Conservation (phyloP, 2,329 filamentous ascomycete genomes). For the Talaromyces marneffei region DNA sequence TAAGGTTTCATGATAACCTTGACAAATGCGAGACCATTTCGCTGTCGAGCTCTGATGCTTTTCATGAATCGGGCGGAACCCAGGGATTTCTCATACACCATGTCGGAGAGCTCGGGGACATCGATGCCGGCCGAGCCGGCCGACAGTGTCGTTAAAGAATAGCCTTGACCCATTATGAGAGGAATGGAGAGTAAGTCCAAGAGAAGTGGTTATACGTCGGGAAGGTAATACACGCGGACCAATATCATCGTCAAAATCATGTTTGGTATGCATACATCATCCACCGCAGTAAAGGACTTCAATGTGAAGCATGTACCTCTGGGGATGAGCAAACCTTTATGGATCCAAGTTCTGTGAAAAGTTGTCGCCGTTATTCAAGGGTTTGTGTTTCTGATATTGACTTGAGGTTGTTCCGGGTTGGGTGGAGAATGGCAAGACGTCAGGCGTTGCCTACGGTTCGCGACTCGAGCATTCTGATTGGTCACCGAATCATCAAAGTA, state of each 20-base stretch:
- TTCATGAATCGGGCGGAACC: conserved; percentile 95
- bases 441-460: not conserved
- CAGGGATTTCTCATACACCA: conserved; percentile 87
- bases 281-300: no score
- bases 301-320: not conserved
- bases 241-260: not conserved
- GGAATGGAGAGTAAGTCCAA: not conserved
- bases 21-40: conserved; percentile 84
- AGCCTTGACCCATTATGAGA: conserved; percentile 80
- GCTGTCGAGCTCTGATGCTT: conserved; percentile 82
- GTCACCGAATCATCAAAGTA: not conserved
- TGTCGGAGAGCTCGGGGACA: conserved; percentile 80
- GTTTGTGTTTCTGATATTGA: not conserved
- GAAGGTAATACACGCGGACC: not conserved
- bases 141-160: conserved; percentile 86
- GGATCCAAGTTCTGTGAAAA: not conserved
- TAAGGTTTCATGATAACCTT: conserved; percentile 95
- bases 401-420: not conserved
- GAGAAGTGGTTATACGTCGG: not conserved
- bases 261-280: not conserved
- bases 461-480: conserved; percentile 1
- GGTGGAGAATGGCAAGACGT: conserved; percentile 6
- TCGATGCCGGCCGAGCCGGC: conserved; percentile 91
- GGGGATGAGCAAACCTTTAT: not conserved
- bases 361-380: not conserved